A percentile compares a stretch with the other conserved stretches of the same genome.
These are phyloP conservation scores for Eimeria mitis DNA, from an alignment of 169 alveolate species.

Conservation along the genomic window DNA sequence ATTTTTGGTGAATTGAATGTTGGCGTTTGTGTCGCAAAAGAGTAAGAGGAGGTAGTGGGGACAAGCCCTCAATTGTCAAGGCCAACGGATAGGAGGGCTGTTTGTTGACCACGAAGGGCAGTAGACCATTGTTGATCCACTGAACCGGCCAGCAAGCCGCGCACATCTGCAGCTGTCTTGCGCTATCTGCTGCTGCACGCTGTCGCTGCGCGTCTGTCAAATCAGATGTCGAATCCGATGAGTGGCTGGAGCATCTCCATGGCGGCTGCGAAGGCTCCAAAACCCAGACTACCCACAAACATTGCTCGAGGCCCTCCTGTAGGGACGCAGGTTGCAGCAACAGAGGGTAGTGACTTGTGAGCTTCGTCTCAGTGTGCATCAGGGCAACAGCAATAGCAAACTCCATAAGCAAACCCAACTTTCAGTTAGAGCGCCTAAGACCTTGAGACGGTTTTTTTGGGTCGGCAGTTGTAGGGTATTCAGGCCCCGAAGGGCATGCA, in stretches of 20 bases:
- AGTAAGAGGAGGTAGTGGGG: background rate
- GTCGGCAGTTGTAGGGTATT: background rate
- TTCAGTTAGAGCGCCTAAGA: background rate
- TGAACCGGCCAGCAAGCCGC: background rate
- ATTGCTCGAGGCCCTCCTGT: conserved; percentile 85
- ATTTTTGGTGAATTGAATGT: background rate
- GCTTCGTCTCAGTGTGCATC: background rate
- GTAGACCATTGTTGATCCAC: background rate
- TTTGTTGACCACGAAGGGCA: background rate
- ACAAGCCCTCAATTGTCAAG: background rate
- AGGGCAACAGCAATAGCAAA: background rate
- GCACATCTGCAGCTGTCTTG: background rate
- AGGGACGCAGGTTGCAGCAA: background rate
- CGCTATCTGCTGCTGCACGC: background rate
- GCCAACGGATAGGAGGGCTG: background rate
- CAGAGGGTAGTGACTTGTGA: background rate
- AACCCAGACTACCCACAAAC: conserved; percentile 87
- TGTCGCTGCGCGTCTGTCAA: background rate
- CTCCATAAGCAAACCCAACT: background rate
- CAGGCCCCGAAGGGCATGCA: background rate
- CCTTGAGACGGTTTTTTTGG: background rate
- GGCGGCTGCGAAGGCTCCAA: conserved; percentile 88
- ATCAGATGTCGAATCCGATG: conserved; percentile 27
- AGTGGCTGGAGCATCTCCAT: conserved; percentile 83
- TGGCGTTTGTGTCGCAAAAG: background rate